Evolutionary conservation across 768 basidiomycete species (phyloP).

Genomic region (Tricholoma terreum): DNA sequence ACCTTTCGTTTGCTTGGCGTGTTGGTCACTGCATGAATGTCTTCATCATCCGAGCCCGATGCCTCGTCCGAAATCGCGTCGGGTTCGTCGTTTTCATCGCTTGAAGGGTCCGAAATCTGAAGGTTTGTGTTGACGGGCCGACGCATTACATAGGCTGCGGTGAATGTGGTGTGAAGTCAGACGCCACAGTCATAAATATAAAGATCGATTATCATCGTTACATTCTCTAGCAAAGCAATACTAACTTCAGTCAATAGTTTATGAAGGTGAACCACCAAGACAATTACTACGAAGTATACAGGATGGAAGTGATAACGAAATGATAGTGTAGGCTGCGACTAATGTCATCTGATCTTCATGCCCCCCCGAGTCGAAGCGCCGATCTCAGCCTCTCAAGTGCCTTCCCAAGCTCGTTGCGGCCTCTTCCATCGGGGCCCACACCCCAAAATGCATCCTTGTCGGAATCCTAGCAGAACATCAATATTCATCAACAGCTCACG

Average conservation of each 20-base stretch:
- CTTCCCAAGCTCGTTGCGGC: slow-evolving; percentile 73
- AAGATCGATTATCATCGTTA: too few relatives aligned
- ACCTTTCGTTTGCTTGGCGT: slow-evolving; percentile 11
- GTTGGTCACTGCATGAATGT: slow-evolving; percentile 1
- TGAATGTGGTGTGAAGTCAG: too few relatives aligned
- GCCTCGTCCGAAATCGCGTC: slow-evolving; percentile 14
- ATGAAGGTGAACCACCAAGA: too few relatives aligned
- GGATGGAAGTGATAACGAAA: background rate
- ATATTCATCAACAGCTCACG: background rate
- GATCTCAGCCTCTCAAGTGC: slow-evolving; percentile 56
- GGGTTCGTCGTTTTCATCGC: slow-evolving; percentile 12
- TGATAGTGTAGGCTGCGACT: background rate
- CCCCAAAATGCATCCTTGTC: slow-evolving; percentile 77
- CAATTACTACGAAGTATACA: too few relatives aligned
- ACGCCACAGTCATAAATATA: too few relatives aligned
- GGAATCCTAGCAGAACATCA: slow-evolving; percentile 46
- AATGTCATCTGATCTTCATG: background rate
- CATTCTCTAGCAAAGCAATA: too few relatives aligned
- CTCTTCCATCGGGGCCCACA: slow-evolving; percentile 56
- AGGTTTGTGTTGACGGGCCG: background rate
- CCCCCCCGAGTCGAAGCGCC: slow-evolving; percentile 35
- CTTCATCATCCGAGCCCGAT: slow-evolving; percentile 10
- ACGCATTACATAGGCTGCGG: background rate
- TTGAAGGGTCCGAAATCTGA: slow-evolving; percentile 3
- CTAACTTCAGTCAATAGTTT: too few relatives aligned